phyloP scores from a whole-genome alignment of 148 eudicot species.

The Rhododendron ferrugineum region DNA sequence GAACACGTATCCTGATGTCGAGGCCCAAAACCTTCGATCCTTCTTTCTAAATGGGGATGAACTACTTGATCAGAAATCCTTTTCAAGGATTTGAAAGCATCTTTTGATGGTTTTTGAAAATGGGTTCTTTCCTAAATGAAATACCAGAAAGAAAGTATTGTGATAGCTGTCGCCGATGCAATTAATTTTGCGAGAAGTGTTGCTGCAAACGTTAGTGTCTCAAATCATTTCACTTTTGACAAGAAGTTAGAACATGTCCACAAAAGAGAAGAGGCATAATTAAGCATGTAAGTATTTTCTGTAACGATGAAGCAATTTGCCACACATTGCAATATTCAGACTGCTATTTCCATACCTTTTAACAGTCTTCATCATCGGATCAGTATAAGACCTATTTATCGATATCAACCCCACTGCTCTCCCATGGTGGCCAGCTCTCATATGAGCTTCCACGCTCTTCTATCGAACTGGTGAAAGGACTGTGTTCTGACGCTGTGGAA shows the following conservation, averaged over 20 bases:
- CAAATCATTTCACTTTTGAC: not conserved
- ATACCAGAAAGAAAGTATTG: not conserved
- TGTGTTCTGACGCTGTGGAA: conserved; percentile 50
- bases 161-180: not conserved
- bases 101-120: not conserved
- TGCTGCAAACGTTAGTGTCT: not conserved
- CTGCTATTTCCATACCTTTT: not conserved
- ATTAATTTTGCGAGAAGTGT: not conserved
- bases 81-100: not conserved
- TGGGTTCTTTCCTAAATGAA: not conserved
- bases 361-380: conserved; percentile 58
- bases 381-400: conserved; percentile 51
- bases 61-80: not conserved
- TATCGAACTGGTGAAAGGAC: conserved; percentile 38
- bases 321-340: too few species aligned
- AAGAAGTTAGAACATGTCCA: too few species aligned
- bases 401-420: conserved; percentile 69
- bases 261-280: not conserved
- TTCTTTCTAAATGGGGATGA: too few species aligned
- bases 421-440: conserved; percentile 31
- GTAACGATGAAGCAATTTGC: not conserved
- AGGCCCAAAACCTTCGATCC: too few species aligned
- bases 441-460: conserved; percentile 33
- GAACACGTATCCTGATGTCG: too few species aligned
- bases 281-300: not conserved